Base-by-base conservation (phyloP, 2,329 filamentous ascomycete genomes). In the Fusarium robinianum region DNA sequence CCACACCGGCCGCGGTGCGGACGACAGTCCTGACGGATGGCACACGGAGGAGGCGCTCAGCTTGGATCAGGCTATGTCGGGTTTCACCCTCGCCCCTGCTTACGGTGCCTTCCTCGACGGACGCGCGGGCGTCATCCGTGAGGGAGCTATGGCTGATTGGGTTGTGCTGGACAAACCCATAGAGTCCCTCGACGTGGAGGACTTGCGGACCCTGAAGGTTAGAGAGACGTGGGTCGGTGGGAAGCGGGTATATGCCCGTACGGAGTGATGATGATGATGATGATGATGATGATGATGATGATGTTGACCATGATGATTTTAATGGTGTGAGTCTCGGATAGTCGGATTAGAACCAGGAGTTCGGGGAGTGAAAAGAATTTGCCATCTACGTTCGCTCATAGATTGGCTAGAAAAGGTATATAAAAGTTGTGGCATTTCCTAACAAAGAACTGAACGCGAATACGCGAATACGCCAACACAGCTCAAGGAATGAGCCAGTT, bases 161-260 rank as follows among this genome's bases (percentile, higher is more conserved):
- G 72, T 88, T 4, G 83, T 88, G n/a, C 65, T 88, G 9, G 83
- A 87, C 51, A 63, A 70, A 48, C 75, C 79, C 30, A 58, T 86
- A 1, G 76, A 78, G 40, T 68, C 58, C 1, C 63, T 78, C 21
- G 68, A 72, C 8, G 46, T 77, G 3, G 80, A 84, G 45, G 70
- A 71, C 9, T 55, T 87, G 40, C 75, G 80, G 16, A 67, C 67
- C 5, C 58, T 84, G 6, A 72, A 65, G 34, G 83, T 88, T 2
- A 72, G 68, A 49, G 84, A 87, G 70, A 88, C 85, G 1, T 88
- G 84, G 84, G 77, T 88, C 23, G 82, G 70, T 3, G 85, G 84
- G 0, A 72, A 56, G 58, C 68, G 53, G 38, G 78, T 81, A 0
- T 81, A 77, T 37, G 30, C 35, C 2, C 45, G 55, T 19, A 22